Percentiles rank a stretch among this genome's conserved stretches.
Evolutionary conservation across 371 early-diverging fungal species (phyloP).

Genomic region (Choanephora cucurbitarum): DNA sequence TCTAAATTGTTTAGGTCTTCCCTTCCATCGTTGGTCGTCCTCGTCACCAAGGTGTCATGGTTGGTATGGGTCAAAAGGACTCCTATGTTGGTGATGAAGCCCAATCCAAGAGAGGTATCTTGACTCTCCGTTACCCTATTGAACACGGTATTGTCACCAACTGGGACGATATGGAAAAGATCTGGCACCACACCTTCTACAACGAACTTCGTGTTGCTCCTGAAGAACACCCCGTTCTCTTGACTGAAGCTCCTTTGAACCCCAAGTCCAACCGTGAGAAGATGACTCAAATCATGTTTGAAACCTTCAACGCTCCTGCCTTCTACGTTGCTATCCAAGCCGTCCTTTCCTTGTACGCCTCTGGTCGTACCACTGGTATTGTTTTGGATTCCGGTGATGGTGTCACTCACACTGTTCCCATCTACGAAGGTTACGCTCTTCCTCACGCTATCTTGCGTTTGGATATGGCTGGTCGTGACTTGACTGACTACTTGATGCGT

Average conservation of each 20-base stretch:
- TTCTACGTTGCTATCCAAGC: slow-evolving; percentile 99
- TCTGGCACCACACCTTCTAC: slow-evolving; percentile 99
- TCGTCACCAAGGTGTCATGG: slow-evolving; percentile 99
- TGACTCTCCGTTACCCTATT: slow-evolving; percentile 99
- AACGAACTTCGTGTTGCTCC: slow-evolving; percentile 80
- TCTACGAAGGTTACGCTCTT: slow-evolving; percentile 96
- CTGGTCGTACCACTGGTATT: slow-evolving; percentile 99
- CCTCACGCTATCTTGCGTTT: slow-evolving; percentile 99
- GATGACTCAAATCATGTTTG: slow-evolving; percentile 99
- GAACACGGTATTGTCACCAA: slow-evolving; percentile 99
- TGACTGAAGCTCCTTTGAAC: slow-evolving; percentile 99
- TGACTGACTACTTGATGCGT: slow-evolving; percentile 97
- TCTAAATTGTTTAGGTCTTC: slow-evolving; percentile 72
- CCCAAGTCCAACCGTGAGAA: slow-evolving; percentile 99
- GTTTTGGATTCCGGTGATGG: slow-evolving; percentile 92
- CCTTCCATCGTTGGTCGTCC: slow-evolving; percentile 99
- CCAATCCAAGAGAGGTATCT: slow-evolving; percentile 99
- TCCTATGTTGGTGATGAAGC: slow-evolving; percentile 99
- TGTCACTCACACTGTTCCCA: slow-evolving; percentile 93
- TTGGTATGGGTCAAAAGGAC: slow-evolving; percentile 99
- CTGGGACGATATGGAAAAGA: slow-evolving; percentile 99
- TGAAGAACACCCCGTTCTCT: slow-evolving; percentile 98
- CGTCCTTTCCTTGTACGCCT: slow-evolving; percentile 96
- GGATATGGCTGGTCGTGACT: slow-evolving; percentile 94
- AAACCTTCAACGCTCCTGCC: slow-evolving; percentile 99